A percentile compares a stretch with the other conserved stretches of the same genome.
These are phyloP conservation scores for Penicillium polonicum DNA, from an alignment of 2,329 filamentous ascomycete genomes.

Conservation along the genomic window DNA sequence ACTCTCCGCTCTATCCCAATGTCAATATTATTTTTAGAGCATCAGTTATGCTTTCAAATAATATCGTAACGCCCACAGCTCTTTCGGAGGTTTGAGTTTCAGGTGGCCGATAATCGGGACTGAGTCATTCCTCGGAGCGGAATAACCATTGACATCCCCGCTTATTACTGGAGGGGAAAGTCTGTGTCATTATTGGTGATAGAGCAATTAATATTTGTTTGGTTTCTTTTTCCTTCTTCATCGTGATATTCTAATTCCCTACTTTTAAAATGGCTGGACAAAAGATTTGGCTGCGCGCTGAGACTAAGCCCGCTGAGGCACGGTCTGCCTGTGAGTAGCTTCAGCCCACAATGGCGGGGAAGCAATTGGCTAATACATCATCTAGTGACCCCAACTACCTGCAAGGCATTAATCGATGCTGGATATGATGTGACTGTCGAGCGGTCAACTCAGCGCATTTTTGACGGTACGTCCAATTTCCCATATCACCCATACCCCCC, in stretches of 20 bases:
- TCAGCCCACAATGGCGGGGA: conserved; percentile 6
- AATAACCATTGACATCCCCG: conserved; percentile 32
- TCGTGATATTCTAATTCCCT: conserved; percentile 1
- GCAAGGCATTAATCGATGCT: conserved; percentile 64
- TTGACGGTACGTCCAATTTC: conserved; percentile 38
- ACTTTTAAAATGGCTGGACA: conserved; percentile 33
- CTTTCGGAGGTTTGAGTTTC: neutral
- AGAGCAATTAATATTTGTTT: conserved; percentile 11
- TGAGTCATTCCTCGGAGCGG: conserved; percentile 33
- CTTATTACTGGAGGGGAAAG: conserved; percentile 30
- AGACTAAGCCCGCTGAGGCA: conserved; percentile 60
- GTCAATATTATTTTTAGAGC: no score
- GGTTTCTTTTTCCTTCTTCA: conserved; percentile 6
- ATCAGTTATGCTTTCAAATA: neutral
- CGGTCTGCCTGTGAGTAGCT: conserved; percentile 48
- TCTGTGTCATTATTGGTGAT: conserved; percentile 31
- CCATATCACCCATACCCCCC: neutral
- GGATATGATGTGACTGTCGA: conserved; percentile 70
- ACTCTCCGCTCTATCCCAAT: neutral
- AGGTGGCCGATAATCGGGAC: conserved; percentile 20
- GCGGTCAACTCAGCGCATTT: conserved; percentile 65
- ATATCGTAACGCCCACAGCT: neutral
- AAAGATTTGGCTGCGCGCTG: conserved; percentile 57
- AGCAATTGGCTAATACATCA: conserved; percentile 5
- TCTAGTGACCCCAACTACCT: conserved; percentile 51